Percentiles rank a stretch among this genome's conserved stretches.
These are phyloP conservation scores for Sporothrix variecibatus DNA, from an alignment of 2,329 filamentous ascomycete genomes.

Conservation along the genomic window DNA sequence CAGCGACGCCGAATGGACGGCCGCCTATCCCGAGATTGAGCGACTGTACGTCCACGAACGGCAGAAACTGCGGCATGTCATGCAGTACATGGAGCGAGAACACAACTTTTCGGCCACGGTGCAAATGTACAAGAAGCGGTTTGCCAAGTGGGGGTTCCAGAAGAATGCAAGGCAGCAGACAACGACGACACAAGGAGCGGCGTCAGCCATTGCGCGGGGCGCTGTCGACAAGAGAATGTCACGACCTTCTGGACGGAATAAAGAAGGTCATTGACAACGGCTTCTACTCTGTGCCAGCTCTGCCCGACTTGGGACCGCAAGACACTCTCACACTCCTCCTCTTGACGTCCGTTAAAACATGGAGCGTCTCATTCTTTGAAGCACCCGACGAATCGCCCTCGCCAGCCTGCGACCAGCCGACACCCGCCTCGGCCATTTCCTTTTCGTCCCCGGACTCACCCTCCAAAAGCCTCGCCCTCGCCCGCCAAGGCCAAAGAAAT, in stretches of 20 bases:
- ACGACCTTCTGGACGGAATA: too few relatives aligned
- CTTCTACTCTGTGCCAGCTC: background rate
- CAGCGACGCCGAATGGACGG: constrained; percentile 31
- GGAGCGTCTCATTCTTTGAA: constrained; percentile 10
- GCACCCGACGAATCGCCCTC: background rate
- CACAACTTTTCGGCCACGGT: constrained; percentile 33
- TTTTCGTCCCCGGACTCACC: background rate
- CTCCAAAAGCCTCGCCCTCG: background rate
- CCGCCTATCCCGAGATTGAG: constrained; percentile 31
- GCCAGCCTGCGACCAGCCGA: background rate
- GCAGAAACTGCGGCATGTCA: constrained; percentile 32
- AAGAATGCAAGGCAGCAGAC: constrained; percentile 27
- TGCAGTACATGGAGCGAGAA: constrained; percentile 30
- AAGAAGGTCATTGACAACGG: background rate
- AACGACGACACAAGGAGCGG: background rate
- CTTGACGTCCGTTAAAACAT: constrained; percentile 26
- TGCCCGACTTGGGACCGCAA: background rate
- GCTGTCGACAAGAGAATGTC: background rate
- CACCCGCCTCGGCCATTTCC: background rate
- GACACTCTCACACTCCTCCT: constrained; percentile 17
- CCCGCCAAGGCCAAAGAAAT: constrained; percentile 23
- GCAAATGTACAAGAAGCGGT: constrained; percentile 36
- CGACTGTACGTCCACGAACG: constrained; percentile 33
- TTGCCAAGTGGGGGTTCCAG: constrained; percentile 33
- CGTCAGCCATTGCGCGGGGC: background rate